These are phyloP conservation scores for Hyparrhenia diplandra DNA, from an alignment of 176 grass and related monocot species.

Conservation along the genomic window DNA sequence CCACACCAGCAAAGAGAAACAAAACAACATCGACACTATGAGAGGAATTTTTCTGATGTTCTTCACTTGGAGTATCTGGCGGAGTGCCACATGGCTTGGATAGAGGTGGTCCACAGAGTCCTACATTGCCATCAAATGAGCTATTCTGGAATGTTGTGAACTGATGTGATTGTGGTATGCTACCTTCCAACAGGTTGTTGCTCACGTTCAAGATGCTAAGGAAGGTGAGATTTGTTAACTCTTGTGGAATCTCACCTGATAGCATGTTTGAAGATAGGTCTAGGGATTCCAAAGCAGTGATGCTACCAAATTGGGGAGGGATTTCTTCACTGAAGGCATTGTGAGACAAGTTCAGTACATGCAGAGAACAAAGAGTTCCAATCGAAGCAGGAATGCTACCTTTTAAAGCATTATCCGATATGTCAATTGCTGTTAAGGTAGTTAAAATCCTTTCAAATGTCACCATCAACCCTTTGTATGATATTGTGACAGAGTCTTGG, in stretches of 20 bases:
- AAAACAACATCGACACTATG: not conserved
- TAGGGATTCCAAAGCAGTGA: not conserved
- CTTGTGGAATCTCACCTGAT: too few relatives aligned
- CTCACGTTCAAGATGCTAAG: slow-evolving; percentile 28
- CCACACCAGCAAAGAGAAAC: slow-evolving; percentile 12
- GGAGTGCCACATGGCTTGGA: too few relatives aligned
- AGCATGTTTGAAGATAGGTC: too few relatives aligned
- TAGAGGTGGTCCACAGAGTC: not conserved
- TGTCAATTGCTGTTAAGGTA: slow-evolving; percentile 1
- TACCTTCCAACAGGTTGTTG: not conserved
- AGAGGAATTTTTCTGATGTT: not conserved
- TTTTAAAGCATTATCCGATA: not conserved
- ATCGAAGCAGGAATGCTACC: not conserved
- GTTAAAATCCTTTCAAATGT: not conserved
- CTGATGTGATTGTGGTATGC: not conserved
- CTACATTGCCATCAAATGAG: not conserved
- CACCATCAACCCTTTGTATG: not conserved
- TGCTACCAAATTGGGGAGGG: slow-evolving; percentile 2
- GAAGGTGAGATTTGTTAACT: slow-evolving; percentile 5
- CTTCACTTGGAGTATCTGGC: not conserved
- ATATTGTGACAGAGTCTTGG: not conserved
- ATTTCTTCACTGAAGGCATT: slow-evolving; percentile 1
- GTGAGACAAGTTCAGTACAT: not conserved
- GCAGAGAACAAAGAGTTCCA: not conserved
- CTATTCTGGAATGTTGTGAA: not conserved